Conservation (phyloP, 176 grass and related monocot species). For the Musa acuminata region DNA sequence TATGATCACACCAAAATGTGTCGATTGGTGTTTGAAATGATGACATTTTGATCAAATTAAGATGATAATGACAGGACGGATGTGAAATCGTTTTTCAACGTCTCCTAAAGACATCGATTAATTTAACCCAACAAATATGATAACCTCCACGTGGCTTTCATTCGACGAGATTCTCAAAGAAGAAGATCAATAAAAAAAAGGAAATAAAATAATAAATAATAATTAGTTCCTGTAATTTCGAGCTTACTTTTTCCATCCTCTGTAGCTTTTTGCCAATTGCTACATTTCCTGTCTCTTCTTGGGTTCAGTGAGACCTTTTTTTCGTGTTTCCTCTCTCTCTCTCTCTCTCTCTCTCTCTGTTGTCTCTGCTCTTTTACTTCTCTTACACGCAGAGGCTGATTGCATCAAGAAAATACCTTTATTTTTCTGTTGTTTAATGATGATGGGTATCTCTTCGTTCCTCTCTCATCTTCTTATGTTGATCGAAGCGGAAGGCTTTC, state of each 20-base stretch:
- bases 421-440: not conserved
- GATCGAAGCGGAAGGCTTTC: not conserved
- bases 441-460: not conserved
- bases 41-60: too few relatives aligned
- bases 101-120: too few relatives aligned
- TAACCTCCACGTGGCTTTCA: too few relatives aligned
- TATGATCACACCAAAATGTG: too few relatives aligned
- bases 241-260: not conserved
- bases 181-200: not conserved
- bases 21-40: too few relatives aligned
- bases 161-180: too few relatives aligned
- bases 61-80: too few relatives aligned
- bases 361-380: not conserved
- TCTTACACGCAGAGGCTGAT: not conserved
- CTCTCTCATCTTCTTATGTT: not conserved
- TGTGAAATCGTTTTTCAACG: too few relatives aligned
- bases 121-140: too few relatives aligned
- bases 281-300: not conserved
- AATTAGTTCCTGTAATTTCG: not conserved
- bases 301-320: slow-evolving; percentile 8
- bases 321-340: not conserved
- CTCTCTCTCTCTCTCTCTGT: not conserved
- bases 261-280: slow-evolving; percentile 2
- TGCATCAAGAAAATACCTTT: not conserved
- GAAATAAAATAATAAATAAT: not conserved